A percentile compares a stretch with the other conserved stretches of the same genome.
Conservation (phyloP, 192 early-diverging fungal genomes). For the Kickxella alabastrina region DNA sequence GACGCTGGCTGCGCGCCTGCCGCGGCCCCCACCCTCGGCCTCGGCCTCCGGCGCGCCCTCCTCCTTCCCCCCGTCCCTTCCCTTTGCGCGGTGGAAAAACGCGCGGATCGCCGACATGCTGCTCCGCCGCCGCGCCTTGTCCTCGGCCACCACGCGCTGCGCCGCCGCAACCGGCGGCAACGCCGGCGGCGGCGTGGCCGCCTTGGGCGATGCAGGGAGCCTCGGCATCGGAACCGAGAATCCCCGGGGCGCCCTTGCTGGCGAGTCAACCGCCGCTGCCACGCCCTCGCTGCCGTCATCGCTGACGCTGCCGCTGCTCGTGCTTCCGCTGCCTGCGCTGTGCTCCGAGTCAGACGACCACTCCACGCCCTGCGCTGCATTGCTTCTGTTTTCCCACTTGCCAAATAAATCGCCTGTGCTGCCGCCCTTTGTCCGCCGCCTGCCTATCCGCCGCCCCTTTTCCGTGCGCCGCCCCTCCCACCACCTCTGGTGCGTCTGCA, state of each 20-base stretch:
- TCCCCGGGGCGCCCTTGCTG: neutral
- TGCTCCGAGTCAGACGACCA: conserved; percentile 20
- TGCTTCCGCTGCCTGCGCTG: neutral
- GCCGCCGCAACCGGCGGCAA: neutral
- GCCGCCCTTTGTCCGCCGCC: conserved; percentile 6
- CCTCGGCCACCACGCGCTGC: neutral
- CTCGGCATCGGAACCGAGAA: neutral
- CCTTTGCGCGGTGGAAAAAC: conserved; percentile 19
- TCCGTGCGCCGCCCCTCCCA: conserved; percentile 19
- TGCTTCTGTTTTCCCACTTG: neutral
- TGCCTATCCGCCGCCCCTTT: neutral
- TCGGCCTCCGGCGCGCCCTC: neutral
- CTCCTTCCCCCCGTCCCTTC: neutral
- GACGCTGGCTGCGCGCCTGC: neutral
- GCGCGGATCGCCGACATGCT: conserved; percentile 27
- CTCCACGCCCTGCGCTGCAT: conserved; percentile 8
- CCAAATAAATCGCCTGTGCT: conserved; percentile 11
- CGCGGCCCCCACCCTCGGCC: too few relatives aligned
- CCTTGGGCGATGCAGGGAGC: neutral
- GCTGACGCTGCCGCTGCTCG: neutral
- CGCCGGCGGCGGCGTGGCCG: neutral
- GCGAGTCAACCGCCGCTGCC: neutral
- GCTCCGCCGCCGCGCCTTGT: conserved; percentile 25
- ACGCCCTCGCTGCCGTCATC: neutral
- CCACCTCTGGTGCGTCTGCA: conserved; percentile 49